These are phyloP conservation scores for Plasmodium billcollinsi DNA, from an alignment of 169 alveolate species.

Conservation along the genomic window DNA sequence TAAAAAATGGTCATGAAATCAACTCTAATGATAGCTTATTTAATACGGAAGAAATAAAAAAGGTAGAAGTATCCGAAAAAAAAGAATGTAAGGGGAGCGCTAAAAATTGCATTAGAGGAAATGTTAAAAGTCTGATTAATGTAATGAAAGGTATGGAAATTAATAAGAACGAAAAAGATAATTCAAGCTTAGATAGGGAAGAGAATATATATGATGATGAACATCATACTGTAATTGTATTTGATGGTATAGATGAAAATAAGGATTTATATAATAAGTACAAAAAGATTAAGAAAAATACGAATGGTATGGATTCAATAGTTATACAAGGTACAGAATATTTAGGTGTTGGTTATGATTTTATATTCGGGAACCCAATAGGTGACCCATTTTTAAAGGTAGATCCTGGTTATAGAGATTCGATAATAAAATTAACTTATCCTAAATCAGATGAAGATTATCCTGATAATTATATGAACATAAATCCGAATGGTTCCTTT, in stretches of 20 bases:
- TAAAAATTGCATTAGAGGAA: slow-evolving; percentile 10
- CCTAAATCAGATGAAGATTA: slow-evolving; percentile 74
- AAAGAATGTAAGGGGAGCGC: slow-evolving; percentile 4
- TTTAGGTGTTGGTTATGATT: slow-evolving; percentile 89
- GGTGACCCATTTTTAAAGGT: slow-evolving; percentile 90
- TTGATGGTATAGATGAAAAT: slow-evolving; percentile 50
- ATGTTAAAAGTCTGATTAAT: slow-evolving; percentile 16
- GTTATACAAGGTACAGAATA: slow-evolving; percentile 81
- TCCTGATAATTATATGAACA: slow-evolving; percentile 60
- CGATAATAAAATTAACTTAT: slow-evolving; percentile 81
- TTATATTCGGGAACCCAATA: slow-evolving; percentile 87
- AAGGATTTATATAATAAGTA: slow-evolving; percentile 68
- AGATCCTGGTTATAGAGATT: slow-evolving; percentile 89
- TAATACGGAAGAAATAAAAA: not conserved
- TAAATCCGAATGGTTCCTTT: slow-evolving; percentile 85
- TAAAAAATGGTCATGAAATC: not conserved
- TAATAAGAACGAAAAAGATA: slow-evolving; percentile 6
- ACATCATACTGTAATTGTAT: slow-evolving; percentile 60
- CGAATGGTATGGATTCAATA: slow-evolving; percentile 31
- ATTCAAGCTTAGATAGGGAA: not conserved
- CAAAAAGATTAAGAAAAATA: slow-evolving; percentile 10
- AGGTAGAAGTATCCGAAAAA: not conserved
- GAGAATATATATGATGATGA: slow-evolving; percentile 49
- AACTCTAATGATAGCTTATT: too few relatives aligned
- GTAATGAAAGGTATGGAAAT: slow-evolving; percentile 28